A percentile compares a stretch with the other conserved stretches of the same genome.
These are phyloP conservation scores for Sphagnum fallax DNA, from an alignment of 228 moss, liverwort and hornwort species.

Conservation along the genomic window DNA sequence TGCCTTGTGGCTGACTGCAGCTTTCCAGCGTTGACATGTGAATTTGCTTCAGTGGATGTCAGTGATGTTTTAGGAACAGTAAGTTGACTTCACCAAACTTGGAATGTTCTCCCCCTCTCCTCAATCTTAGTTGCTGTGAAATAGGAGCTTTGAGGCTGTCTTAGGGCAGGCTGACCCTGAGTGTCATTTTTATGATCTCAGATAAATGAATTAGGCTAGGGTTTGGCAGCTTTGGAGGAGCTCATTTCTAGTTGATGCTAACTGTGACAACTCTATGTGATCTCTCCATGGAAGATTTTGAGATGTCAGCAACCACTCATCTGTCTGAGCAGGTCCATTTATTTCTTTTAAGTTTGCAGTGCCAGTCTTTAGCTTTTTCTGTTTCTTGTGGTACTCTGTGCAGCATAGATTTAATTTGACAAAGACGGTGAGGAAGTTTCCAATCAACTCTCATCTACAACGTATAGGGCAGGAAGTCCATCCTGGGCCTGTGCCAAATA, in stretches of 20 bases:
- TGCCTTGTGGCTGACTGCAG: conserved; percentile 30
- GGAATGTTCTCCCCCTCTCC: too few relatives aligned
- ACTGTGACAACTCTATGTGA: too few relatives aligned
- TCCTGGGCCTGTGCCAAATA: conserved; percentile 47
- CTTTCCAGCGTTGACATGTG: conserved; percentile 74
- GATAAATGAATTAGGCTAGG: neutral
- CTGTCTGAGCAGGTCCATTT: too few relatives aligned
- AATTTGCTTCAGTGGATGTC: conserved; percentile 77
- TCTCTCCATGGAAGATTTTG: too few relatives aligned
- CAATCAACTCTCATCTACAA: conserved; percentile 61
- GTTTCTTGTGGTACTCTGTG: conserved; percentile 8
- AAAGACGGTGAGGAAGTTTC: conserved; percentile 65
- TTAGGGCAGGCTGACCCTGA: neutral
- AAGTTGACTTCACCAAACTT: conserved; percentile 19
- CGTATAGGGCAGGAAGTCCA: conserved; percentile 60
- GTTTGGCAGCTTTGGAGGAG: neutral
- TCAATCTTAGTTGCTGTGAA: neutral
- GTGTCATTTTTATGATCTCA: neutral
- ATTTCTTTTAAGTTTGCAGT: too few relatives aligned
- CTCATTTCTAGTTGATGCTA: too few relatives aligned
- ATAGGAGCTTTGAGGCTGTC: too few relatives aligned
- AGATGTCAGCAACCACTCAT: too few relatives aligned
- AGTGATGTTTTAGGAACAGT: conserved; percentile 81
- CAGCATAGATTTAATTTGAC: conserved; percentile 86
- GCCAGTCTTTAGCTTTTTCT: neutral